phyloP scores from a whole-genome alignment of 768 basidiomycete genomes.

The Lentinula raphanica region DNA sequence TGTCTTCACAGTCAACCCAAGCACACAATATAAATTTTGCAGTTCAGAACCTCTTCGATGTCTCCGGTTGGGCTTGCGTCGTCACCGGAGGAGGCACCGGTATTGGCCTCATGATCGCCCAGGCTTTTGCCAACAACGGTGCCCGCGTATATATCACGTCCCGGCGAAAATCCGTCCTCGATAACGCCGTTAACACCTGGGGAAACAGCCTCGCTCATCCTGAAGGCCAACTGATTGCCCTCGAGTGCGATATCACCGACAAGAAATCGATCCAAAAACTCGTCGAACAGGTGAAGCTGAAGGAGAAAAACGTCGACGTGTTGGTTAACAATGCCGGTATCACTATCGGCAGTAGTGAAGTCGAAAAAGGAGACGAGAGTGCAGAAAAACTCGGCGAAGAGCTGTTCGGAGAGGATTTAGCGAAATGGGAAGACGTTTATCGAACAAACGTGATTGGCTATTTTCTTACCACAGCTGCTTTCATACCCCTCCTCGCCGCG shows the following conservation, averaged over 20 bases:
- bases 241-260: not conserved
- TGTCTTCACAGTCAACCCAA: not conserved
- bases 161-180: conserved; percentile 27
- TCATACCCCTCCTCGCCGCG: conserved; percentile 36
- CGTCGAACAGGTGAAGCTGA: not conserved
- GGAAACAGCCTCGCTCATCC: not conserved
- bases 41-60: not conserved
- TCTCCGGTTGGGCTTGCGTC: not conserved
- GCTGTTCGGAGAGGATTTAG: conserved; percentile 1
- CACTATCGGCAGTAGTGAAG: not conserved
- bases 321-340: conserved; percentile 2
- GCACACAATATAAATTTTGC: not conserved
- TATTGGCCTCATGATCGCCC: conserved; percentile 38
- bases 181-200: conserved; percentile 14
- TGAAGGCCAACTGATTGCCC: not conserved
- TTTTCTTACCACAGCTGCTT: conserved; percentile 40
- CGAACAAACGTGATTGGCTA: conserved; percentile 28
- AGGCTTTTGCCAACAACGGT: conserved; percentile 36
- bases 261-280: not conserved
- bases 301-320: not conserved
- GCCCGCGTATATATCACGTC: conserved; percentile 36
- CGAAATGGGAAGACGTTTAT: conserved; percentile 26
- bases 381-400: not conserved
- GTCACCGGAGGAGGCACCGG: conserved; percentile 1
- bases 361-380: conserved; percentile 1